Evolutionary conservation across 2,329 filamentous ascomycete species (phyloP), one percentile per base, ranked within the genome.

Genomic region (Penicillium psychrosexuale): DNA sequence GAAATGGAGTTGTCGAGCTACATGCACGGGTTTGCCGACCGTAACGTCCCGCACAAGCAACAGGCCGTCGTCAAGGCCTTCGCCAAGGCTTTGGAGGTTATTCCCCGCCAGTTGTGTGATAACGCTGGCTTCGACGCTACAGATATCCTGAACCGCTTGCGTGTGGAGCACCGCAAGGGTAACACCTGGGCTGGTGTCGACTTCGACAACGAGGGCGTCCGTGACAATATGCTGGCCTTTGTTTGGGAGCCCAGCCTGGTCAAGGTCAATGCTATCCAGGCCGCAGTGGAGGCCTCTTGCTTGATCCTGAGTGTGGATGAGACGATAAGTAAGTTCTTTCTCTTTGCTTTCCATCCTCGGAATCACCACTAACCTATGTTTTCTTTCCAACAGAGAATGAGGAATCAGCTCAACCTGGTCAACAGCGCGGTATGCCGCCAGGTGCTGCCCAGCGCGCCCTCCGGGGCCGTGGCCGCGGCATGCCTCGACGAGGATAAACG

Each of bases 41-140:
- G 89, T 78, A 92, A 95, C 72, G 87, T 97, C 55, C 84, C 88
- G 5, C 85, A 95, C 82, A 97, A 97, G 82, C 93, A 97, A 75
- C 94, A 99, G 78, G 85, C 90, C 53, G 91, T 99, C 69, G 94
- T 99, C 82, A 97, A 97, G 80, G 89, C 91, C 5, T 97, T 97
- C 66, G 94, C 94, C 66, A 97, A 96, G 80, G 94, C 94, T 1
- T 84, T 99, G 52, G 94, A 99, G 78, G 88, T 97, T 57, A 95
- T 99, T 66, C 94, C 94, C 22, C 88, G 94, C 68, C 94, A 97
- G 78, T 82, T 99, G 57, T 99, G 94, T 80, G 94, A 99, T 80
- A 99, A 99, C 70, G 94, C 94, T 53, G 94, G 94, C 61, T 97
- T 99, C 72, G 94, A 99, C 71, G 92, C 94, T 27, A 99, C 94